Conservation (phyloP, 2,329 filamentous ascomycete species). For the Fusarium sp. region DNA sequence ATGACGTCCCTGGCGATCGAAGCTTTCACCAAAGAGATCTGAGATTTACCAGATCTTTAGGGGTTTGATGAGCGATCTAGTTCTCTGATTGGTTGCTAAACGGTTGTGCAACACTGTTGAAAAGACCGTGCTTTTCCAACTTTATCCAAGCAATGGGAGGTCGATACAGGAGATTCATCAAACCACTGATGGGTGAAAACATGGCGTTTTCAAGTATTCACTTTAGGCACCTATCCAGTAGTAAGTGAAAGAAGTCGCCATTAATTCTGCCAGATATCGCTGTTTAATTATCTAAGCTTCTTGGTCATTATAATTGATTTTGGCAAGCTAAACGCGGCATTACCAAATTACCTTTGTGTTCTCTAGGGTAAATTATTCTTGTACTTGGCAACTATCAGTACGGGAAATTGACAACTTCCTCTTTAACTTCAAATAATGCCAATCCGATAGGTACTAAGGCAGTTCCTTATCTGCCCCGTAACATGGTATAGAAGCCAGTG, state of each 20-base stretch:
- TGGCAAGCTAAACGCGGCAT: background rate
- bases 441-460: background rate
- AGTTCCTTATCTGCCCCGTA: background rate
- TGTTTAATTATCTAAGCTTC: background rate
- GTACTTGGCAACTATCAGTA: background rate
- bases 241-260: background rate
- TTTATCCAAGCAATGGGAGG: background rate
- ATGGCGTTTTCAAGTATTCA: no score
- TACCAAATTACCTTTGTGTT: background rate
- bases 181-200: no score
- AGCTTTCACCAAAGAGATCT: constrained; percentile 39
- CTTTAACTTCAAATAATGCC: background rate
- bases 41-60: constrained; percentile 22
- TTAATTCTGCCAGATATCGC: background rate
- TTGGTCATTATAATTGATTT: background rate
- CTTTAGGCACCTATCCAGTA: no score
- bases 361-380: background rate
- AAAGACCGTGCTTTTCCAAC: constrained; percentile 1
- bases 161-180: no score
- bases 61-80: background rate
- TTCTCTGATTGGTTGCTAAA: constrained; percentile 15
- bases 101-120: background rate
- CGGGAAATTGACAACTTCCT: background rate
- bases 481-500: background rate
- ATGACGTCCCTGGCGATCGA: constrained; percentile 51